Evolutionary conservation across 2,329 filamentous ascomycete genomes (phyloP), one percentile per base, ranked within the genome.

Genomic region (Tolypocladium paradoxum): DNA sequence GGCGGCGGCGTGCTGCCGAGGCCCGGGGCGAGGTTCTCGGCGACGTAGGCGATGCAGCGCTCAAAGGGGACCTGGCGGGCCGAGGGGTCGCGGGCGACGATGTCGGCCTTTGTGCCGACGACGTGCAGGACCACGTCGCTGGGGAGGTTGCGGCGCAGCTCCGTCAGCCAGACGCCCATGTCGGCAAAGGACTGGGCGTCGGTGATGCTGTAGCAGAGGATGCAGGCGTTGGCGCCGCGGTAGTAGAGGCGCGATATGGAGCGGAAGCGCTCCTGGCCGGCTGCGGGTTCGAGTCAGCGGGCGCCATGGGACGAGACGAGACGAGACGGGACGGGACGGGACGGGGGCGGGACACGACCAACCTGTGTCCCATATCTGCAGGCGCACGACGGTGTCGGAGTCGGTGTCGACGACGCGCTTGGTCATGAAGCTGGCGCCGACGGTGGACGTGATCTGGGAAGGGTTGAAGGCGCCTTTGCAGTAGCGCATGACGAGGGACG

Each of bases 241-340:
- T 99, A 99, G 76, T 97, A 97, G 52, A 99, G 82, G 53, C 91
- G 86, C 11, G 90, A 95, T 64, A 99, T 97, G 57, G 87, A 91
- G 62, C 92, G 84, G 69, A 97, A 99, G 53, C 92, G 84, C 74
- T 99, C 92, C 67, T 99, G 92, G 56, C 92, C 92, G 54, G 92
- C 83, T 76, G 66, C 53, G 27, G 27, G 22, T 24, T 5, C 27
- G 22, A 54, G 52, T 54, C 4, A 53, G 55, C 40, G 53, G 36
- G 38, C 47, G 46, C 27, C 9, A 29, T 11, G 1, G 14, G 24
- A n/a, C 1, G 16, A n/a, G 24, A 24, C 12, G 2, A 2, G 27
- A 4, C n/a, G n/a, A n/a, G n/a, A n/a, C n/a, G n/a, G n/a, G 35
- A 57, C 57, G 36, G 51, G n/a, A 47, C 36, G n/a, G 31, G 37